Percentiles rank a stretch among this genome's conserved stretches.
These are phyloP conservation scores for Halenospora varia DNA, from an alignment of 495 filamentous ascomycete genomes.

Conservation along the genomic window DNA sequence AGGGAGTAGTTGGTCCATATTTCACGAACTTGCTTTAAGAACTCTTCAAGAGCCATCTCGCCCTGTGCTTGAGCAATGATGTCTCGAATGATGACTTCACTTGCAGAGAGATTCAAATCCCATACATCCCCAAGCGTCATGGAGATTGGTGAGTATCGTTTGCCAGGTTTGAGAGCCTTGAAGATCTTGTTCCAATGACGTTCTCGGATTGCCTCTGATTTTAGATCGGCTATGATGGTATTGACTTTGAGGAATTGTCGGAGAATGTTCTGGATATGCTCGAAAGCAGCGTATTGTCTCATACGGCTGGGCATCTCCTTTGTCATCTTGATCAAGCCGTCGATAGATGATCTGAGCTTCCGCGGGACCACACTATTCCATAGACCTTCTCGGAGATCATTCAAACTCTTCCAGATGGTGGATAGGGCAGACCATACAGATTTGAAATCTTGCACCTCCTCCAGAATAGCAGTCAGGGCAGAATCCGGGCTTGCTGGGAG, in stretches of 20 bases:
- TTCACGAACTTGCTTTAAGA: slow-evolving; percentile 93
- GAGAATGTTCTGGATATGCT: slow-evolving; percentile 92
- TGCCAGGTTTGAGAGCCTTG: slow-evolving; percentile 85
- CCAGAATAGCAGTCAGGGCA: slow-evolving; percentile 72
- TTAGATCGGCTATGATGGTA: slow-evolving; percentile 79
- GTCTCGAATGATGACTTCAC: slow-evolving; percentile 80
- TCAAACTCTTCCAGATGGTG: slow-evolving; percentile 94
- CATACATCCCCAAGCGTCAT: slow-evolving; percentile 96
- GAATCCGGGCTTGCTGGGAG: slow-evolving; percentile 75
- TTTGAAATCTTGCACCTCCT: slow-evolving; percentile 98
- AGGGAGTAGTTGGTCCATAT: slow-evolving; percentile 93
- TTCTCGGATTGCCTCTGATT: slow-evolving; percentile 94
- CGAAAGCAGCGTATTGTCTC: slow-evolving; percentile 98
- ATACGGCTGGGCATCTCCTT: slow-evolving; percentile 99
- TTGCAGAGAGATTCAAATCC: slow-evolving; percentile 86
- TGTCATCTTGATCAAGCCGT: slow-evolving; percentile 92
- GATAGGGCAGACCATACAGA: slow-evolving; percentile 94
- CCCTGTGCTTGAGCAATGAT: slow-evolving; percentile 95
- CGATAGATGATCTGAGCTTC: slow-evolving; percentile 83
- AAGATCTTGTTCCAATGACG: slow-evolving; percentile 97
- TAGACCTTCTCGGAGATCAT: slow-evolving; percentile 83
- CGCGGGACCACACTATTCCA: slow-evolving; percentile 93
- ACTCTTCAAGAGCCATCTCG: slow-evolving; percentile 98
- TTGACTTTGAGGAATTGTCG: slow-evolving; percentile 87
- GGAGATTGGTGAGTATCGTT: slow-evolving; percentile 86